Conservation (phyloP, 768 basidiomycete genomes). For the Serendipita sp. region DNA sequence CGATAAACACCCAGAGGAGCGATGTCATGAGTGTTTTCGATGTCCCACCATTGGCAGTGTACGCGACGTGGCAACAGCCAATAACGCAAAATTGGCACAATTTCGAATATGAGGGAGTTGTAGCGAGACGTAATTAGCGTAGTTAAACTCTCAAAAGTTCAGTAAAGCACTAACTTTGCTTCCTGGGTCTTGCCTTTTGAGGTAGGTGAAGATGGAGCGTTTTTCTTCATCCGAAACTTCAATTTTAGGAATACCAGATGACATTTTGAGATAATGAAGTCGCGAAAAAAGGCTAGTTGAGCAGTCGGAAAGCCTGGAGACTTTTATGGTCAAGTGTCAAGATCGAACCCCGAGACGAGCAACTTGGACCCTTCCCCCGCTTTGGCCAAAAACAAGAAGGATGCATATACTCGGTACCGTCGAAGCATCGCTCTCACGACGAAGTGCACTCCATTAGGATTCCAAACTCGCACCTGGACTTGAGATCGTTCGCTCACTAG, state of each 20-base stretch:
- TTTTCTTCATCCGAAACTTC: not conserved
- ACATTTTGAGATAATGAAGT: not conserved
- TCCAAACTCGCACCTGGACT: too few species aligned
- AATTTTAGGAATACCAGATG: not conserved
- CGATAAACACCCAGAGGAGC: not conserved
- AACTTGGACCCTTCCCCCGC: too few species aligned
- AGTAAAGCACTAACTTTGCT: not conserved
- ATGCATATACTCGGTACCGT: too few species aligned
- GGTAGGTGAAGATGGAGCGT: not conserved
- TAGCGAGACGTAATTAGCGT: not conserved
- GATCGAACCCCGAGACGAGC: too few species aligned
- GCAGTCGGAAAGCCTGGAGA: too few species aligned
- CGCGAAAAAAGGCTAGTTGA: not conserved
- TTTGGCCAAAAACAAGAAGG: too few species aligned
- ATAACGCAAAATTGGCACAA: too few species aligned
- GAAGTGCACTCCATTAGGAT: too few species aligned
- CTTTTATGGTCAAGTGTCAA: too few species aligned
- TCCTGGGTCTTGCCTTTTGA: not conserved
- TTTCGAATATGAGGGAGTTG: not conserved
- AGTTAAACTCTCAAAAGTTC: not conserved
- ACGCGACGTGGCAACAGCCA: not conserved
- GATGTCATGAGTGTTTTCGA: not conserved
- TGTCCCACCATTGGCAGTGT: not conserved
- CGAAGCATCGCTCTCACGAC: too few species aligned
- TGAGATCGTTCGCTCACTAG: too few species aligned